A percentile compares a stretch with the other conserved stretches of the same genome.
phyloP scores from a whole-genome alignment of 192 early-diverging fungal genomes.

The Backusella luteola region DNA sequence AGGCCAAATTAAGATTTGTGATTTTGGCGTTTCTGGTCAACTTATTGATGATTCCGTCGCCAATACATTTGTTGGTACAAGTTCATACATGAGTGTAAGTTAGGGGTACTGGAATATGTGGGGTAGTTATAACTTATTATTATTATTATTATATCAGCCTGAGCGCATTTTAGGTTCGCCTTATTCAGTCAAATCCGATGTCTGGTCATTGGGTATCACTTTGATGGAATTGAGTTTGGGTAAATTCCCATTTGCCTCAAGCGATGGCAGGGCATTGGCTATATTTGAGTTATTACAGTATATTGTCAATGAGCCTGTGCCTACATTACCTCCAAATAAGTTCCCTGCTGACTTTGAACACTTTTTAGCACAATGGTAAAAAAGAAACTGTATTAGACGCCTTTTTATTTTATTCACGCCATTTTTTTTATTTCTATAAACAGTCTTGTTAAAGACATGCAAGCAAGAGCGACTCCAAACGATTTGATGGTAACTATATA shows the following conservation, averaged over 20 bases:
- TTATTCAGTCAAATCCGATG: constrained; percentile 82
- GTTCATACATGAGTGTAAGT: constrained; percentile 78
- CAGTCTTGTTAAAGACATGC: constrained; percentile 57
- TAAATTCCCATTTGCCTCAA: constrained; percentile 67
- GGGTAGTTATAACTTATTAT: too few species aligned
- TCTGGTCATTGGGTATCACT: constrained; percentile 83
- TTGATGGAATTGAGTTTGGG: constrained; percentile 82
- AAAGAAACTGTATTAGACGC: background rate
- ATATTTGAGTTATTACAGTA: constrained; percentile 93
- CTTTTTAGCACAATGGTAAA: constrained; percentile 71
- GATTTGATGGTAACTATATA: constrained; percentile 54
- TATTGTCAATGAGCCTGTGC: constrained; percentile 86
- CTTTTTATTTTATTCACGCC: background rate
- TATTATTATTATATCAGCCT: constrained; percentile 35
- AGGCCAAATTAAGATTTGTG: constrained; percentile 80
- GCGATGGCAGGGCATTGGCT: constrained; percentile 65
- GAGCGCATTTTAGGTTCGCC: constrained; percentile 79
- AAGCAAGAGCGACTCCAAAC: constrained; percentile 60
- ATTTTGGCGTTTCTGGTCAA: constrained; percentile 93
- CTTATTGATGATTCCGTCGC: constrained; percentile 77
- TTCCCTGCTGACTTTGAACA: constrained; percentile 78
- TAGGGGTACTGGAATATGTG: too few species aligned
- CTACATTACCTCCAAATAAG: constrained; percentile 70
- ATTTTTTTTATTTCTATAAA: background rate
- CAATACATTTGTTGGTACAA: constrained; percentile 86